Conservation (phyloP, 805 yeast species). For the Brettanomyces sp. region DNA sequence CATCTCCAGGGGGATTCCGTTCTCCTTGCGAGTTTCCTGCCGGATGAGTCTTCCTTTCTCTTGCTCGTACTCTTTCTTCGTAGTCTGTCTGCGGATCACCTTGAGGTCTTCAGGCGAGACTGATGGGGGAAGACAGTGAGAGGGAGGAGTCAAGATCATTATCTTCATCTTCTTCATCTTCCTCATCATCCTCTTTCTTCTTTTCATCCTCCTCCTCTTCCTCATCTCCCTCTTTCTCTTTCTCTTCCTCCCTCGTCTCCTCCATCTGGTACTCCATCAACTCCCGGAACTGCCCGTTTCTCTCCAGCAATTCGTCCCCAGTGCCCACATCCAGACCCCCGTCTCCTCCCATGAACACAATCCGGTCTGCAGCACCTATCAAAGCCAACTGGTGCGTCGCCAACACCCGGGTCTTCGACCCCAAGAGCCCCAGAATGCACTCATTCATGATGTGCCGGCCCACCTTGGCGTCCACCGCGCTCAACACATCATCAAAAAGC, state of each 20-base stretch:
- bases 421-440: constrained; percentile 52
- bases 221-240: constrained; percentile 6
- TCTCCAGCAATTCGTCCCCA: constrained; percentile 37
- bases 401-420: constrained; percentile 52
- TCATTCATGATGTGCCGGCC: constrained; percentile 70
- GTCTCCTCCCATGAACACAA: constrained; percentile 58
- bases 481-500: constrained; percentile 67
- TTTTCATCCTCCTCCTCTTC: constrained; percentile 20
- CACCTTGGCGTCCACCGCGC: constrained; percentile 83
- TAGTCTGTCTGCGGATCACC: constrained; percentile 14
- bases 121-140: too few species aligned
- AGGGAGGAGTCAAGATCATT: too few species aligned
- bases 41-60: constrained; percentile 21
- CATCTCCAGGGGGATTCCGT: constrained; percentile 34
- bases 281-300: constrained; percentile 38
- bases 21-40: constrained; percentile 23
- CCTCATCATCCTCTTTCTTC: constrained; percentile 19
- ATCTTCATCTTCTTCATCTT: not conserved
- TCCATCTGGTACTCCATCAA: constrained; percentile 35
- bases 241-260: not conserved
- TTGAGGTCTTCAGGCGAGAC: constrained; percentile 8
- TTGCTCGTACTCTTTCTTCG: constrained; percentile 18
- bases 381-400: constrained; percentile 79
- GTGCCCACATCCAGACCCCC: constrained; percentile 54
- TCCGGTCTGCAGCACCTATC: constrained; percentile 55